Evolutionary conservation across 2,329 filamentous ascomycete genomes (phyloP).

Genomic region (Fusarium abutilonis): DNA sequence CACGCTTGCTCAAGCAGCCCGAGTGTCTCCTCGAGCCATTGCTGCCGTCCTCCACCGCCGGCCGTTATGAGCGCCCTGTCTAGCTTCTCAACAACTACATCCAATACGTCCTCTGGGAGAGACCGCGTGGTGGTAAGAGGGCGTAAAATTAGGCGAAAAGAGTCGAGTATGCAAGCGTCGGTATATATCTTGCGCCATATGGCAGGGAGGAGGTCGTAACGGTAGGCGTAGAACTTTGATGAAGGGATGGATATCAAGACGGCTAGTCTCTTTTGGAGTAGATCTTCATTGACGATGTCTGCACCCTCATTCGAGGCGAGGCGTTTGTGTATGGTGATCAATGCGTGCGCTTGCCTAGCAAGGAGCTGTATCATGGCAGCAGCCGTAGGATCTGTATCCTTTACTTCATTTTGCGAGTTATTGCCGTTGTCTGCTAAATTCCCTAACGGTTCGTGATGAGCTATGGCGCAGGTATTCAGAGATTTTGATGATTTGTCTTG

Average conservation of each 20-base stretch:
- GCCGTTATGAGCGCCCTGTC: slow-evolving; percentile 82
- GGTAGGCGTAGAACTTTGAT: slow-evolving; percentile 74
- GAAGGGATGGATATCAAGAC: slow-evolving; percentile 69
- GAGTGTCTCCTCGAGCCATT: slow-evolving; percentile 64
- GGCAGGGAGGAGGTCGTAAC: slow-evolving; percentile 71
- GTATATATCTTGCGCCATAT: slow-evolving; percentile 78
- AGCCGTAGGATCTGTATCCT: slow-evolving; percentile 18
- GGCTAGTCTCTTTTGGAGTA: slow-evolving; percentile 58
- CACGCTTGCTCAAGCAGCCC: slow-evolving; percentile 52
- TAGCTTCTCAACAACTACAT: slow-evolving; percentile 69
- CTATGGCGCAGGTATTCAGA: background rate
- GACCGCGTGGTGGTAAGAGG: slow-evolving; percentile 1
- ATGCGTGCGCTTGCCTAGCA: slow-evolving; percentile 42
- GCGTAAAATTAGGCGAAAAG: slow-evolving; percentile 52
- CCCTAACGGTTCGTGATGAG: background rate
- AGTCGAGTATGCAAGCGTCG: slow-evolving; percentile 73
- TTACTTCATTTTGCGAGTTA: background rate
- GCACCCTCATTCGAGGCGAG: background rate
- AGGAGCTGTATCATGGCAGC: slow-evolving; percentile 45
- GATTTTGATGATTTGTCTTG: background rate
- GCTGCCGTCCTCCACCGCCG: slow-evolving; percentile 64
- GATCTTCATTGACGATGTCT: slow-evolving; percentile 22
- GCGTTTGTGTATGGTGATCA: slow-evolving; percentile 41
- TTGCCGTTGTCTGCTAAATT: background rate
- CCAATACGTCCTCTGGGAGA: slow-evolving; percentile 51